Percentiles rank a stretch among this genome's conserved stretches.
These are phyloP conservation scores for Lentinula boryana DNA, from an alignment of 768 basidiomycete species.

Conservation along the genomic window DNA sequence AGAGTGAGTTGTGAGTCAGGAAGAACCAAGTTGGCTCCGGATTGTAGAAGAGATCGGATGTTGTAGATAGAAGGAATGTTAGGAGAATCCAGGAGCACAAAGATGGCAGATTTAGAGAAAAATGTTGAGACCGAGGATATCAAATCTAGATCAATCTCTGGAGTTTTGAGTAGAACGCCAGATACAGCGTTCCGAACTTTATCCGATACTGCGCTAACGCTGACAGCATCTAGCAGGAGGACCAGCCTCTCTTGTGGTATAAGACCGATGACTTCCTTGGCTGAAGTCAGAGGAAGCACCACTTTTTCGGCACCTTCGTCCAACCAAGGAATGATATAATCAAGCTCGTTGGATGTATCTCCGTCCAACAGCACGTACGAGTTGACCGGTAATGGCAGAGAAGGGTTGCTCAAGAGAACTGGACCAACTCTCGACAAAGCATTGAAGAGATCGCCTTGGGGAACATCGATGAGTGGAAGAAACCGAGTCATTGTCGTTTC, in stretches of 20 bases:
- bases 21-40: conserved; percentile 63
- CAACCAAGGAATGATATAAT: conserved; percentile 57
- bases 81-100: conserved; percentile 49
- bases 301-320: conserved; percentile 79
- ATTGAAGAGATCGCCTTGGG: conserved; percentile 41
- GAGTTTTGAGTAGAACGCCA: conserved; percentile 75
- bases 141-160: conserved; percentile 66
- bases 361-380: conserved; percentile 55
- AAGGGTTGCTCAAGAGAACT: conserved; percentile 45
- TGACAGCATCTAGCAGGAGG: conserved; percentile 69
- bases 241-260: conserved; percentile 70
- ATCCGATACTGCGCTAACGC: conserved; percentile 70
- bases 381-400: conserved; percentile 26
- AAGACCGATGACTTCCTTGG: conserved; percentile 57
- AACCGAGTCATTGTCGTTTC: conserved; percentile 39
- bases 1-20: conserved; percentile 67
- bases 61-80: conserved; percentile 49
- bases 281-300: conserved; percentile 63
- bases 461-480: conserved; percentile 53
- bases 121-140: conserved; percentile 74
- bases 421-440: conserved; percentile 76
- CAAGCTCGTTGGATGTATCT: conserved; percentile 36
- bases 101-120: conserved; percentile 56
- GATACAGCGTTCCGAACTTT: conserved; percentile 67
- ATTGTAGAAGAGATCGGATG: conserved; percentile 54